Conservation (phyloP, 352 stramenopile species). For the Globisporangium iwayamae region DNA sequence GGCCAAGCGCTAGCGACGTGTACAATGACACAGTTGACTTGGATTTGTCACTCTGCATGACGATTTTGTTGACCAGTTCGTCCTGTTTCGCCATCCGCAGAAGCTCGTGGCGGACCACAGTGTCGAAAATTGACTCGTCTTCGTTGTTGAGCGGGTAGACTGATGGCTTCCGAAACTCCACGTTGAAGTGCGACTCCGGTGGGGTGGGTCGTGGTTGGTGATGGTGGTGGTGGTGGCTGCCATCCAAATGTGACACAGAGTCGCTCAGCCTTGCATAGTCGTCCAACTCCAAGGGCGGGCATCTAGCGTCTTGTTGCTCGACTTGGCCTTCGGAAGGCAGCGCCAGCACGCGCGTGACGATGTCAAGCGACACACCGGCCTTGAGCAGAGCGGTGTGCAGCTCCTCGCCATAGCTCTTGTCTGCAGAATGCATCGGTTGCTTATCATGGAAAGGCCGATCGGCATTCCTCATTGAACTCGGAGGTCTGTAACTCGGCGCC, state of each 20-base stretch:
- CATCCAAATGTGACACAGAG: no score
- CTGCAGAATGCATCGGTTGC: not conserved
- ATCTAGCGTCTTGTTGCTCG: not conserved
- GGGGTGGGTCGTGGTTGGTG: no score
- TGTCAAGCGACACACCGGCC: conserved; percentile 31
- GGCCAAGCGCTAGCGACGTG: not conserved
- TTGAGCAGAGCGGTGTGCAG: conserved; percentile 29
- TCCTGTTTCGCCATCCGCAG: not conserved
- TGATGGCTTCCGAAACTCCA: not conserved
- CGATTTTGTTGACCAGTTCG: not conserved
- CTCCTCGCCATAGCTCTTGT: conserved; percentile 14
- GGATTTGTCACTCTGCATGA: not conserved
- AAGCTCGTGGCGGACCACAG: conserved; percentile 3
- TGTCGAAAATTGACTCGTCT: conserved; percentile 7
- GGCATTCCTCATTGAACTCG: not conserved
- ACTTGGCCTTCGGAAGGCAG: conserved; percentile 4
- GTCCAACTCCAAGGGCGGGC: no score
- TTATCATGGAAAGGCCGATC: not conserved
- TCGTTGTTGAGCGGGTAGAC: not conserved
- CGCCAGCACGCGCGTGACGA: conserved; percentile 26
- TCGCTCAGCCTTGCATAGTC: no score
- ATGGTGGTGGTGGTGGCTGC: no score
- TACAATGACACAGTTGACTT: not conserved
- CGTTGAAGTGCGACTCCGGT: not conserved
- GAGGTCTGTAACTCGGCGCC: not conserved